phyloP scores from a whole-genome alignment of 176 grass and related monocot species.

The Themeda triandra region DNA sequence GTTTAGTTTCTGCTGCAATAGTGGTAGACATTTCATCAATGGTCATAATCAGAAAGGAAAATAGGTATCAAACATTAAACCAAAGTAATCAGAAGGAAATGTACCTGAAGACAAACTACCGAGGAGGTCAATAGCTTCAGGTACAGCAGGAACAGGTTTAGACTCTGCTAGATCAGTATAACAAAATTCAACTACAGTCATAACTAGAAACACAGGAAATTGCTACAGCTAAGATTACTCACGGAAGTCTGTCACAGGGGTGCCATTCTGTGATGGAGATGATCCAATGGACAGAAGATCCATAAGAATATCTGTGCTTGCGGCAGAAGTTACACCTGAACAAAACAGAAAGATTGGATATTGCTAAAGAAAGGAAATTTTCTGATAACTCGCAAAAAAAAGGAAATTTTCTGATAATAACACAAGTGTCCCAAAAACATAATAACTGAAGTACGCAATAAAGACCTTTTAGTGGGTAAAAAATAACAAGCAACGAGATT shows the following conservation, averaged over 20 bases:
- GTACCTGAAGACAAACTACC: constrained; percentile 67
- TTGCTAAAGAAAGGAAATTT: not conserved
- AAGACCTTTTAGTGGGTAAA: not conserved
- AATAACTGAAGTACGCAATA: constrained; percentile 4
- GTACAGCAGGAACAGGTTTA: constrained; percentile 49
- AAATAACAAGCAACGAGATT: not conserved
- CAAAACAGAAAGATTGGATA: constrained; percentile 1
- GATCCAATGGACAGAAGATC: constrained; percentile 94
- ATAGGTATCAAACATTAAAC: constrained; percentile 17
- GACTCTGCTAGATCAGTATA: constrained; percentile 29
- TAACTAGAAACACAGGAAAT: constrained; percentile 8
- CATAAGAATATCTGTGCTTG: constrained; percentile 74
- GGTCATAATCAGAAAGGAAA: constrained; percentile 23
- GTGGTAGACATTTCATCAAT: constrained; percentile 22
- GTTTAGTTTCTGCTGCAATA: constrained; percentile 42
- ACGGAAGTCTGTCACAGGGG: constrained; percentile 17
- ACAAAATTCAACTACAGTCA: constrained; percentile 11
- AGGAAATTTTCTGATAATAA: constrained; percentile 13
- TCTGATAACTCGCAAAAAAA: not conserved
- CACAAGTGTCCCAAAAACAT: not conserved
- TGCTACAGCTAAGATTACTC: constrained; percentile 14
- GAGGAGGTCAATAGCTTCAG: constrained; percentile 68
- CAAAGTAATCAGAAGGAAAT: constrained; percentile 55
- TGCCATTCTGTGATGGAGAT: constrained; percentile 65
- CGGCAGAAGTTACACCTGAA: constrained; percentile 41